Evolutionary conservation across 2,329 filamentous ascomycete species (phyloP), one percentile per base, ranked within the genome.

Genomic region (Beauveria medogensis): DNA sequence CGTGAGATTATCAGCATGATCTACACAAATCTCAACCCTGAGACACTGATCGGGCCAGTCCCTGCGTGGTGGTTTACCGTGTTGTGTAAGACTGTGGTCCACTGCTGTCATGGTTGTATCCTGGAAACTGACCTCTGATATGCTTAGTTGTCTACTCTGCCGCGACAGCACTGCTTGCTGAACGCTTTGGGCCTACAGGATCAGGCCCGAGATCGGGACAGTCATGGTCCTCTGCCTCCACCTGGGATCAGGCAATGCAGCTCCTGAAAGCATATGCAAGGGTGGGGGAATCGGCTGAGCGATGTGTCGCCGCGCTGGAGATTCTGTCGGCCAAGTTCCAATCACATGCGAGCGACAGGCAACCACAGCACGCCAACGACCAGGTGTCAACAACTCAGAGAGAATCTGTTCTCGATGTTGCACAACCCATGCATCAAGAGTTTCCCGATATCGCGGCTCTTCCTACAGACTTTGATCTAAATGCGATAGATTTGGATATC

Each of bases 271-370:
- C 60, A 20, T 62, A 46, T 43, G 52, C 41, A 24, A 40, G 47
- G 40, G 60, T 62, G n/a, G 34, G 55, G 26, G n/a, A 59, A 44
- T 62, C 60, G 12, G 60, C 60, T 9, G 16, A 62, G 43, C 60
- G 60, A 26, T 62, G 55, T 30, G 37, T 59, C 0, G 55, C 60
- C 8, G 60, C 60, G 3, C 48, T 62, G 2, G 56, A 54, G 26
- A 52, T 62, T 12, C 22, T 62, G 44, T 40, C 41, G n/a, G 34
- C 47, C 44, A 62, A 59, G 40, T 30, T 62, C 20, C 55, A 28
- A 20, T 46, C 43, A 46, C 41, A 52, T 24, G 24, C 28, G 20
- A 57, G 10, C 47, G 26, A 50, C 47, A 50, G 22, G 5, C 26
- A 26, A 50, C 18, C 22, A 26, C 26, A 26, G 47, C 47, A 30